Conservation (phyloP, 805 yeast species). For the Candida sakaeoensis region DNA sequence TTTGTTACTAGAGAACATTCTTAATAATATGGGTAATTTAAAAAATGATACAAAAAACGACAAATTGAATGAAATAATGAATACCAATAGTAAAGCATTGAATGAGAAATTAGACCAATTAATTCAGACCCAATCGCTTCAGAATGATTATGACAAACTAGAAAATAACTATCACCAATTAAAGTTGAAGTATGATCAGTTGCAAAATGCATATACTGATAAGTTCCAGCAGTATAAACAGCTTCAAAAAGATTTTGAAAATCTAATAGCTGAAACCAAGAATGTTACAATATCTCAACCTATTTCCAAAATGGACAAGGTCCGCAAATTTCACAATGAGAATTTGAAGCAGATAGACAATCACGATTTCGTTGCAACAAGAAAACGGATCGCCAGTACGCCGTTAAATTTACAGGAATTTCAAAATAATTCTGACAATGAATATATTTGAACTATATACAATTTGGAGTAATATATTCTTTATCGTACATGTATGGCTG, state of each 20-base stretch:
- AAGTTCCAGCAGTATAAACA: slow-evolving; percentile 20
- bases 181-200: slow-evolving; percentile 17
- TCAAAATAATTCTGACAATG: slow-evolving; percentile 9
- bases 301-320: slow-evolving; percentile 8
- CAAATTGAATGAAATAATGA: not conserved
- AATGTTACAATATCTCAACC: not conserved
- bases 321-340: slow-evolving; percentile 11
- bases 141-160: not conserved
- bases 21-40: slow-evolving; percentile 1
- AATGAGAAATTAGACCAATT: not conserved
- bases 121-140: not conserved
- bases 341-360: slow-evolving; percentile 9
- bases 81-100: not conserved
- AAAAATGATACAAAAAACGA: not conserved
- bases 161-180: slow-evolving; percentile 9
- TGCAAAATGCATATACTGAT: slow-evolving; percentile 19
- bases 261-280: slow-evolving; percentile 14
- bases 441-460: slow-evolving; percentile 3
- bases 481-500: slow-evolving; percentile 70
- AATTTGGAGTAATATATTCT: slow-evolving; percentile 13
- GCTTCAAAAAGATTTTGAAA: slow-evolving; percentile 20
- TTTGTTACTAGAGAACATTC: slow-evolving; percentile 14
- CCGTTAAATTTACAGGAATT: slow-evolving; percentile 12
- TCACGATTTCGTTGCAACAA: not conserved
- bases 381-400: slow-evolving; percentile 27